phyloP scores from a whole-genome alignment of 768 basidiomycete genomes.

The Lentinus brumalis region DNA sequence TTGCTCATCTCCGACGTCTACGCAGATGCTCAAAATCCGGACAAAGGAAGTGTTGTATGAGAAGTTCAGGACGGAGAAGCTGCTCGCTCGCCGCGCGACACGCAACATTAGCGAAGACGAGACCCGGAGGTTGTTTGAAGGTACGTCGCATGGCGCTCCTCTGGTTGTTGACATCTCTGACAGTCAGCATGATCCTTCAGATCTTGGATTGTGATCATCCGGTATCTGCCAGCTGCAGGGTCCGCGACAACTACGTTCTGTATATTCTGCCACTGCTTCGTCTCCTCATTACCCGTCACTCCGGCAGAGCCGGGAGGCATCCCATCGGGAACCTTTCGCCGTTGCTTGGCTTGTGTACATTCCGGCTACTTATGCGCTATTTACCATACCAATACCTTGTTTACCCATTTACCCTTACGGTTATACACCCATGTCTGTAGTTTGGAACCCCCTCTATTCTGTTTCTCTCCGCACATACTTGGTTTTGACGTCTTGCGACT shows the following conservation, averaged over 20 bases:
- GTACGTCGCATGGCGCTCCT: constrained; percentile 38
- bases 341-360: background rate
- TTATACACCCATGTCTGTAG: background rate
- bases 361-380: background rate
- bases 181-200: background rate
- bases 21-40: constrained; percentile 74
- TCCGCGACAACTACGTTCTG: background rate
- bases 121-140: constrained; percentile 71
- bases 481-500: no score
- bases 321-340: background rate
- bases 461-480: background rate
- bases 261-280: background rate
- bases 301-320: background rate
- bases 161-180: background rate
- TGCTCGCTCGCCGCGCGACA: constrained; percentile 84
- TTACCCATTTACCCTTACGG: background rate
- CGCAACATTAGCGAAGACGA: constrained; percentile 76
- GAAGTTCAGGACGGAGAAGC: constrained; percentile 88
- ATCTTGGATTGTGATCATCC: constrained; percentile 21
- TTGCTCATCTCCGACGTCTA: background rate
- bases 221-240: background rate
- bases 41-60: constrained; percentile 93
- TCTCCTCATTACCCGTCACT: background rate
- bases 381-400: background rate
- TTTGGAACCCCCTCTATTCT: background rate